Evolutionary conservation across 176 grass and related monocot species (phyloP), one percentile per base, ranked within the genome.

Genomic region (Chrysopogon serrulatus): DNA sequence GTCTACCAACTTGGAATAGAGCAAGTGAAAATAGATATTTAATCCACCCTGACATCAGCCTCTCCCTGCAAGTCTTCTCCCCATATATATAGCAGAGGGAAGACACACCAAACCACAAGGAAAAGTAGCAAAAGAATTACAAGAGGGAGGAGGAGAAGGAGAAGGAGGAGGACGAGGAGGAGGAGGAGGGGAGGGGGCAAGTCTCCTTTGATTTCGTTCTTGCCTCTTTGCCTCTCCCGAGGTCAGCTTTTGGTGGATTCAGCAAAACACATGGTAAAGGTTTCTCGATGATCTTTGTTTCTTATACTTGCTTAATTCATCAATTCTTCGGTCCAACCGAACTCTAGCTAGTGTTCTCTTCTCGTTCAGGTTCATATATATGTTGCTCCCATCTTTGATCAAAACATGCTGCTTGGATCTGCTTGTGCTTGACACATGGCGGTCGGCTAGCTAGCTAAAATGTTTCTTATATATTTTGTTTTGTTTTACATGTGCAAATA

Each of bases 1-100:
- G 71, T 78, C 80, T 56, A 73, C 83, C 88, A 86, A 86, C 79
- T 86, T 86, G 65, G 65, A 90, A 86, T 72, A 86, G 23, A 86
- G 77, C 65, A 86, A 86, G n/a, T 66, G 36, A 40, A 75, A 81
- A 68, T 17, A 39, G 4, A 49, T 45, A 64, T 43, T 79, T 45
- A 83, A 88, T 72, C 19, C 34, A 56, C 43, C n/a, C 12, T 68
- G n/a, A 84, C 81, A 64, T 88, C 87, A 79, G 27, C 86, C 59
- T 31, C 41, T 65, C 67, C 28, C 26, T 69, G 34, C 64, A 76
- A 79, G 83, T 90, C 83, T 82, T 82, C 73, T 83, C 40, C 77
- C 71, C 77, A 15, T 60, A 60, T n/a, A n/a, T 60, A 60, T 60
- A 27, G 4, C 56, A 60, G 56, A 60, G 56, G 24, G 56, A 60